phyloP scores from a whole-genome alignment of 23 red algal species.

The Rhodosorus marinus region DNA sequence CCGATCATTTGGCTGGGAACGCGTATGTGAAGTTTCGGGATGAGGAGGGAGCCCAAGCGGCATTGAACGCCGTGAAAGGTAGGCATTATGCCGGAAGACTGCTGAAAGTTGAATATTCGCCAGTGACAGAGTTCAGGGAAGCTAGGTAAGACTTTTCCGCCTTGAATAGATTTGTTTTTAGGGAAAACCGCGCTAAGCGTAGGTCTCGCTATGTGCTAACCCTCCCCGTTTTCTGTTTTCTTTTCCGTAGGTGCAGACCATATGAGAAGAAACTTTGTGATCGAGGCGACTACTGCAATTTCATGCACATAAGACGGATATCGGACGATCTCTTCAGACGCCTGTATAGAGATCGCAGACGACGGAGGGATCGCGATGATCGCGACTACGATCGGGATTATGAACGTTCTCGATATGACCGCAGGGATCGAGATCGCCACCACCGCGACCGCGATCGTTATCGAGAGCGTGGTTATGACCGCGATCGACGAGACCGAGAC shows the following conservation, averaged over 20 bases:
- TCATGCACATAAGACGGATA: slow-evolving; percentile 29
- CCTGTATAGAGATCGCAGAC: slow-evolving; percentile 4
- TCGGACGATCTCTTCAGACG: slow-evolving; percentile 3
- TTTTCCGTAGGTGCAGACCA: slow-evolving; percentile 43
- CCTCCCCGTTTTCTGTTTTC: too few species aligned
- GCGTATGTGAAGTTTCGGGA: slow-evolving; percentile 63
- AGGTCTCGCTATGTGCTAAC: too few species aligned
- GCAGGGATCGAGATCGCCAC: not conserved
- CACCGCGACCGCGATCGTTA: slow-evolving; percentile 1
- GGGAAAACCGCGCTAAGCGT: too few species aligned
- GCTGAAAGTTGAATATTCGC: slow-evolving; percentile 37
- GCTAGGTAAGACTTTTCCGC: too few species aligned
- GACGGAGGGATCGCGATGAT: not conserved
- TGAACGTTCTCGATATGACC: too few species aligned
- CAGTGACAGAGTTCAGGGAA: slow-evolving; percentile 47
- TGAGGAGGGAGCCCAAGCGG: slow-evolving; percentile 27
- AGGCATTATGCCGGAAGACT: slow-evolving; percentile 46
- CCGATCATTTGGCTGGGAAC: slow-evolving; percentile 57
- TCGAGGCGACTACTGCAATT: slow-evolving; percentile 74
- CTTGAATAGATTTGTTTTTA: too few species aligned
- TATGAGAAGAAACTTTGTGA: slow-evolving; percentile 60
- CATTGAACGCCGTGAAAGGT: slow-evolving; percentile 37
- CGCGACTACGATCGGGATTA: not conserved
- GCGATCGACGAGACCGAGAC: too few species aligned
- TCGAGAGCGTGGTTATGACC: not conserved